Base-by-base conservation (phyloP, 345 rosid genomes). In the Bruguiera sexangula region DNA sequence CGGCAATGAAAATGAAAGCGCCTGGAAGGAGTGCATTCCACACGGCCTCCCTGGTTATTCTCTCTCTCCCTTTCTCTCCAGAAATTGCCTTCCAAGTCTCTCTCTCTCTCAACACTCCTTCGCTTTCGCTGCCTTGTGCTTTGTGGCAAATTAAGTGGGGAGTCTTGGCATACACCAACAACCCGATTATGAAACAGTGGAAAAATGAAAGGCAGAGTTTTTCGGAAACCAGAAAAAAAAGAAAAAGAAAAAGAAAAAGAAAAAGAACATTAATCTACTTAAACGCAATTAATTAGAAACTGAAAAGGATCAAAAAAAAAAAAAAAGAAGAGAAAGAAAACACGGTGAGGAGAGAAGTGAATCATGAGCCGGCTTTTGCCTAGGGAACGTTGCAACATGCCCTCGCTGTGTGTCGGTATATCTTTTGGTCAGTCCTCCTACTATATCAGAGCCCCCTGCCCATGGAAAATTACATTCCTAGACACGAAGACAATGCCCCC, bases 301-400 rank as follows among this genome's bases (percentile, higher is more conserved):
- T 3, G 36, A 9, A 20, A 20, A 27, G 22, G 19, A 8, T 4
- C 31, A 5, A 52, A 6, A 6, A 3, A 31, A 6, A 6, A 3
- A 31, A 4, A 64, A 53, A 8, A 1, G 29, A 8, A 32, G 15
- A 26, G 13, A 30, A 6, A 18, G 39, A 26, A 26, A 0, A 24
- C 21, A 11, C 24, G 19, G 10, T 53, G 64, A 43, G 30, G 18
- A n/a, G 43, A 0, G 60, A 15, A 24, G 21, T n/a, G 55, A 15
- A 39, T 8, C 46, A 10, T 21, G 63, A 71, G 69, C 27, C 65
- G 69, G 75, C 75, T 72, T 72, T 65, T 57, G 65, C 58, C 64
- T 65, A 0, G 58, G 75, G 64, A 64, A 57, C 68, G 74, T 26
- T 27, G 61, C 52, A n/a, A 20, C 26, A 54, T 29, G 31, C 63